Conservation (phyloP, 441 rosid species). For the Euphorbia celastroides region DNA sequence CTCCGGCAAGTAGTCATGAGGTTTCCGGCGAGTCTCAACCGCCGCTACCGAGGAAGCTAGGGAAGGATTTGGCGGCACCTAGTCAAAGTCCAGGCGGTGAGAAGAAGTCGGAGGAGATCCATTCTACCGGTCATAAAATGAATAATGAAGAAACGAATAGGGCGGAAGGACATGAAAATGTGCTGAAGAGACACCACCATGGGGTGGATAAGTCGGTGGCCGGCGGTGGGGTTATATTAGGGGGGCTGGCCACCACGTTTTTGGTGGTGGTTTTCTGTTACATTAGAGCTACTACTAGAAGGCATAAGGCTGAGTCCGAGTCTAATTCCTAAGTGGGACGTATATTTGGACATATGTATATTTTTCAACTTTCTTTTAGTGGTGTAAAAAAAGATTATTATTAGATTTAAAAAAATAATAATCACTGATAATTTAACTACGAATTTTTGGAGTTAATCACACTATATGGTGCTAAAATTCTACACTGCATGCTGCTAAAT, state of each 20-base stretch:
- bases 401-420: no score
- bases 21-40: constrained; percentile 19
- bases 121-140: background rate
- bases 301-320: constrained; percentile 32
- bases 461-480: no score
- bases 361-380: background rate
- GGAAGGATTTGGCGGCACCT: constrained; percentile 17
- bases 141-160: background rate
- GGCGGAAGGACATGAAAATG: constrained; percentile 21
- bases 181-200: constrained; percentile 30
- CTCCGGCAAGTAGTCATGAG: constrained; percentile 15
- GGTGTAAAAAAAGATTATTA: background rate
- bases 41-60: constrained; percentile 41
- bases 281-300: constrained; percentile 65
- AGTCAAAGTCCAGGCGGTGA: constrained; percentile 23
- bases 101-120: background rate
- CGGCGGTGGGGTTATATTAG: constrained; percentile 49
- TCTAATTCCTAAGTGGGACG: background rate
- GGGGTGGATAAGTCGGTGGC: constrained; percentile 61
- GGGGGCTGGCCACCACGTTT: constrained; percentile 62
- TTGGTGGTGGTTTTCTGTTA: constrained; percentile 67
- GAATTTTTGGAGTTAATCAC: no score
- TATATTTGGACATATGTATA: background rate
- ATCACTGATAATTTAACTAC: background rate
- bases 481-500: no score